phyloP scores from a whole-genome alignment of 1,284 basidiomycete species.

The Leccinum variabile region DNA sequence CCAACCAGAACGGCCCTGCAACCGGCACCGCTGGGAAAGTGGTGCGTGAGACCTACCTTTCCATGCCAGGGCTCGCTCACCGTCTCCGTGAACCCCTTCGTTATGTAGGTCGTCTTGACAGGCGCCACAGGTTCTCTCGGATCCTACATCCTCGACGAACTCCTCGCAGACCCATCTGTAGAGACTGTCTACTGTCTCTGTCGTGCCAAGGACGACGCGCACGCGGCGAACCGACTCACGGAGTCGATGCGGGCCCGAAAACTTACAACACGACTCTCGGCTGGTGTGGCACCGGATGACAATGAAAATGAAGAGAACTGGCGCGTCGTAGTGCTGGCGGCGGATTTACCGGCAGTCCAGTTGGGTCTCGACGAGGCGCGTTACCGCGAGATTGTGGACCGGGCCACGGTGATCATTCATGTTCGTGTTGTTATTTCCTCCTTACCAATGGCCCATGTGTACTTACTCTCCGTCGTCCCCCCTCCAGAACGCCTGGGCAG shows the following conservation, averaged over 20 bases:
- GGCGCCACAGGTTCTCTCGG: constrained; percentile 65
- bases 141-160: constrained; percentile 48
- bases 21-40: constrained; percentile 18
- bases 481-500: constrained; percentile 46
- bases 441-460: neutral
- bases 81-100: neutral
- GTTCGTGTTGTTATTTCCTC: constrained; percentile 11
- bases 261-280: constrained; percentile 20
- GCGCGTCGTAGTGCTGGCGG: constrained; percentile 44
- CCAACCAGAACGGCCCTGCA: neutral
- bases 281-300: neutral
- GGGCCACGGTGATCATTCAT: constrained; percentile 51
- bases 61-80: neutral
- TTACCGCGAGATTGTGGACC: constrained; percentile 39
- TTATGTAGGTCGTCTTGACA: constrained; percentile 45
- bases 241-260: constrained; percentile 37
- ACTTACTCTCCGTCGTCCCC: neutral
- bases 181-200: constrained; percentile 52
- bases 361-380: constrained; percentile 43
- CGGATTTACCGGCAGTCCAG: constrained; percentile 40
- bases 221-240: constrained; percentile 39
- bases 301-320: constrained; percentile 8
- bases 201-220: constrained; percentile 43
- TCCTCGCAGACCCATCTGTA: constrained; percentile 40
- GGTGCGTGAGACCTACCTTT: constrained; percentile 5